phyloP scores from a whole-genome alignment of 495 filamentous ascomycete genomes.

The Aspergillus campestris region DNA sequence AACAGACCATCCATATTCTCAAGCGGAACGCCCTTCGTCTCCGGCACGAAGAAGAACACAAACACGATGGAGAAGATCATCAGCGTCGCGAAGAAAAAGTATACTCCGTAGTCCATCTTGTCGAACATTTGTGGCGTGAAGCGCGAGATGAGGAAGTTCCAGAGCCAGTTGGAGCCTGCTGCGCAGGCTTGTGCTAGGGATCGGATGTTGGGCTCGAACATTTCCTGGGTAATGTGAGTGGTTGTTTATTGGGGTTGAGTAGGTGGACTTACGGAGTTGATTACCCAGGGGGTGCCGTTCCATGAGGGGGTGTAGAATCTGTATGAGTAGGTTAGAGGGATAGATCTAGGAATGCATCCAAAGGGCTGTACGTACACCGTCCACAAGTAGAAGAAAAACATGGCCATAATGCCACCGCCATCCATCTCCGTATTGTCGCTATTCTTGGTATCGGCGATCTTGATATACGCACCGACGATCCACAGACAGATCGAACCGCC shows the following conservation, averaged over 20 bases:
- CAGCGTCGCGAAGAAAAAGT: constrained; percentile 69
- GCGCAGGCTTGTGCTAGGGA: constrained; percentile 61
- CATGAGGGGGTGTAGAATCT: constrained; percentile 64
- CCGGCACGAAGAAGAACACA: constrained; percentile 58
- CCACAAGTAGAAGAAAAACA: constrained; percentile 78
- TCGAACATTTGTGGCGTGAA: constrained; percentile 73
- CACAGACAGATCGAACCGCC: constrained; percentile 65
- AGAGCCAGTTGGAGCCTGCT: constrained; percentile 65
- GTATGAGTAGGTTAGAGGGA: no score
- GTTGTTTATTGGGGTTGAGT: not conserved
- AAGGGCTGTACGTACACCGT: constrained; percentile 34
- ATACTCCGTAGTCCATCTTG: constrained; percentile 62
- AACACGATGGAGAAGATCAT: constrained; percentile 62
- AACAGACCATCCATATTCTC: constrained; percentile 52
- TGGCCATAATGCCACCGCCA: constrained; percentile 55
- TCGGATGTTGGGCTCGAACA: constrained; percentile 54
- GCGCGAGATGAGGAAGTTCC: constrained; percentile 64
- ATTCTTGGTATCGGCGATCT: constrained; percentile 42
- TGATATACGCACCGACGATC: constrained; percentile 66
- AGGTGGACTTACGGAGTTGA: constrained; percentile 42
- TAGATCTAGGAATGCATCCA: no score
- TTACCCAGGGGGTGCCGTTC: constrained; percentile 65
- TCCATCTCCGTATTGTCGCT: constrained; percentile 34
- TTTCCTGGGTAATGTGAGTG: constrained; percentile 30
- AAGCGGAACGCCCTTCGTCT: constrained; percentile 52